A percentile compares a stretch with the other conserved stretches of the same genome.
These are phyloP conservation scores for Saitozyma sp. DNA, from an alignment of 768 basidiomycete species.

Conservation along the genomic window DNA sequence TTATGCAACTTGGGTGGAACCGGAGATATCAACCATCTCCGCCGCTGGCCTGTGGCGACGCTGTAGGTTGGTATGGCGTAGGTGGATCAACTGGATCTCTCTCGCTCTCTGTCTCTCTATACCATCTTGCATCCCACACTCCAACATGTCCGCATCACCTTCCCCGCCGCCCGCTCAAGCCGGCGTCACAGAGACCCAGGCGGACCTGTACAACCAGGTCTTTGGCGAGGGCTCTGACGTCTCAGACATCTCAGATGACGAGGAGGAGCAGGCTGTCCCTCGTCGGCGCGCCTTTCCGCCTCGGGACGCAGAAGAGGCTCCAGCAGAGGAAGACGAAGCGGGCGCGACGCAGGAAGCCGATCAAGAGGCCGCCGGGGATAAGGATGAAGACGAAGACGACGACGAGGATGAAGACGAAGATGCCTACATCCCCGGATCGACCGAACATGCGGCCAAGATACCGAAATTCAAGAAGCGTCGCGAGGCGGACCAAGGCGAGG, in stretches of 20 bases:
- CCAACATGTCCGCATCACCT: conserved; percentile 67
- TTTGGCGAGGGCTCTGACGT: conserved; percentile 62
- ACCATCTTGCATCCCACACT: too few species aligned
- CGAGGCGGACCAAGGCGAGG: conserved; percentile 33
- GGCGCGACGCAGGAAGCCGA: conserved; percentile 19
- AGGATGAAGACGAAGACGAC: conserved; percentile 49
- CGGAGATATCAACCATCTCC: too few species aligned
- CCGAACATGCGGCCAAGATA: conserved; percentile 26
- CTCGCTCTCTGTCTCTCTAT: too few species aligned
- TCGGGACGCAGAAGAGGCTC: conserved; percentile 53
- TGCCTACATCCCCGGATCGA: conserved; percentile 38
- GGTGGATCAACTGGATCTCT: too few species aligned
- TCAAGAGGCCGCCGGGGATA: conserved; percentile 58
- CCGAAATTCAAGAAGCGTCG: conserved; percentile 45
- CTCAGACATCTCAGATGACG: conserved; percentile 77
- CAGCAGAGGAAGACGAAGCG: conserved; percentile 55
- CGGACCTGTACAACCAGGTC: conserved; percentile 21
- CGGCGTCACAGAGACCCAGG: conserved; percentile 12
- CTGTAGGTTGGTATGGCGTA: too few species aligned
- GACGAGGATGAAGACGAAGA: conserved; percentile 57
- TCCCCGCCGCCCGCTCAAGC: conserved; percentile 58
- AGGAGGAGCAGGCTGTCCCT: conserved; percentile 44
- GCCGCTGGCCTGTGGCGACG: too few species aligned
- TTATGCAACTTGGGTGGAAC: too few species aligned
- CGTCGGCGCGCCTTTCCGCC: conserved; percentile 18